Base-by-base conservation (phyloP, 805 yeast genomes). In the Pichia rugopelliculosa region DNA sequence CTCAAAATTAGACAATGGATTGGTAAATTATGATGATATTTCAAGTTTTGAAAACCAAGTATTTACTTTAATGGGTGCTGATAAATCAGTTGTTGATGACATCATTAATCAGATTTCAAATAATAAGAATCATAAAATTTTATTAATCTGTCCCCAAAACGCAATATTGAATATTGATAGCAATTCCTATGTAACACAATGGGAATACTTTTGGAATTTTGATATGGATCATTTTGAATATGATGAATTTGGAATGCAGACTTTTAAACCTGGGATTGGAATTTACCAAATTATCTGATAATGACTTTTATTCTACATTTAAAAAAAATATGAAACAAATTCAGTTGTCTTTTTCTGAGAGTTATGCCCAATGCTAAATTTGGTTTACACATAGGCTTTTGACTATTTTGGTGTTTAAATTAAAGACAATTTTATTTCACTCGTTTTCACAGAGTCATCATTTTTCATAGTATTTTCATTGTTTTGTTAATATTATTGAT, bases 191-290 rank as follows among this genome's bases (percentile, higher is more conserved):
- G 3, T 13, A 17, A 17, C 40, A 39, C 41, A 62, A 1, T 74
- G 75, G 71, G 56, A 62, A 13, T 70, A 72, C 37, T 47, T 47
- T 3, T 67, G 61, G 53, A 95, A 86, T 63, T 54, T 81, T 15
- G 93, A 86, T 56, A 54, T 87, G 67, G 96, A 88, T 59, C 91
- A 85, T 61, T 69, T 87, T 42, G 88, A 86, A 53, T 61, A 71
- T 34, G 55, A 61, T 5, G 70, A 76, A 46, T 51, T 66, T 42
- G 62, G 66, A 9, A 12, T 52, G 12, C 45, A 65, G 1, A 73
- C 82, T 3, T 68, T 84, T 46, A 58, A 58, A 9, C 88, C 88
- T 1, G 95, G 95, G 0, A 61, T 84, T 17, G 79, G 76, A 1
- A 64, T 78, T n/a, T 83, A 79, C 64, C 67, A 54, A 43, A 20